Conservation (phyloP, 2,329 filamentous ascomycete species). For the Fusarium austroafricanum region DNA sequence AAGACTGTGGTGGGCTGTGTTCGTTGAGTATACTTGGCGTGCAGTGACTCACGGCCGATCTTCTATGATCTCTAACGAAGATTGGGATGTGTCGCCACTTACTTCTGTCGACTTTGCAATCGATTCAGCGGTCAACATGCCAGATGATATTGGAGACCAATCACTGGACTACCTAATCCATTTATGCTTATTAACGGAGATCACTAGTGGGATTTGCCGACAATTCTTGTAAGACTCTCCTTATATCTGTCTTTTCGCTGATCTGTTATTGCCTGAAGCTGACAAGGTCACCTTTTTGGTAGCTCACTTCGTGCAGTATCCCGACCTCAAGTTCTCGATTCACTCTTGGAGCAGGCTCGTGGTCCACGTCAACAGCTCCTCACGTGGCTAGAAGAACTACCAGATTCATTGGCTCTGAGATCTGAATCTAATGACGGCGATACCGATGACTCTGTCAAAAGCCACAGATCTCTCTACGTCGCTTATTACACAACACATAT, state of each 20-base stretch:
- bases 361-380: not conserved
- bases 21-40: slow-evolving; percentile 7
- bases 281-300: too few species aligned
- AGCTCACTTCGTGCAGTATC: not conserved
- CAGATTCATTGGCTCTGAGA: accelerated
- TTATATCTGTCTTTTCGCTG: too few species aligned
- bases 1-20: slow-evolving; percentile 6
- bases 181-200: not conserved
- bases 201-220: not conserved
- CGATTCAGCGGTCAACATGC: not conserved
- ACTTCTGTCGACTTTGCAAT: not conserved
- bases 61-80: not conserved
- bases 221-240: not conserved
- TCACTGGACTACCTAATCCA: not conserved
- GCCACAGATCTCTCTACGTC: slow-evolving; percentile 6
- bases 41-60: not conserved
- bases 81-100: not conserved
- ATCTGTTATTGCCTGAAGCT: too few species aligned
- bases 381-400: not conserved
- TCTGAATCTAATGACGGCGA: not conserved
- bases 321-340: not conserved
- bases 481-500: slow-evolving; percentile 4
- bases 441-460: slow-evolving; percentile 1
- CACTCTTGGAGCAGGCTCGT: not conserved
- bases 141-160: not conserved